A percentile compares a stretch with the other conserved stretches of the same genome.
These are phyloP conservation scores for Cordyceps cateniannulata DNA, from an alignment of 2,329 filamentous ascomycete genomes.

Conservation along the genomic window DNA sequence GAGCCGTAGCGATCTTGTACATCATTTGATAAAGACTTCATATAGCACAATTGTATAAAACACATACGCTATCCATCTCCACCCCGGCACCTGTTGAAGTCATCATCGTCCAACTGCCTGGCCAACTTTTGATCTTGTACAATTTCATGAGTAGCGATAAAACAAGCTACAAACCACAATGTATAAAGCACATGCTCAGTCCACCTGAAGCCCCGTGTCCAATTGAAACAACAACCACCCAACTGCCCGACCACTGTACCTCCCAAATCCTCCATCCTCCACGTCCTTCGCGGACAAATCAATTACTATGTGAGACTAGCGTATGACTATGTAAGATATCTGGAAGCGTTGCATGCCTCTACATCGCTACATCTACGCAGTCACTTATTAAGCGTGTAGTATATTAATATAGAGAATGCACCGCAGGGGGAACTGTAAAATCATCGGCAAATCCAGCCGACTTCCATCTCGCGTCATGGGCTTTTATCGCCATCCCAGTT, in stretches of 20 bases:
- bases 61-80: neutral
- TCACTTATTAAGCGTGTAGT: constrained; percentile 12
- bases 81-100: neutral
- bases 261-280: neutral
- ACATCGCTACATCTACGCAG: constrained; percentile 6
- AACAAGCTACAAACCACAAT: neutral
- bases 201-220: neutral
- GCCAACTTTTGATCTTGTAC: neutral
- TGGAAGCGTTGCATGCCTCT: neutral
- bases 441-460: constrained; percentile 14
- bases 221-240: neutral
- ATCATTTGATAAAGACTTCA: neutral
- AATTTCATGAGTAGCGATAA: too few species aligned
- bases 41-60: neutral
- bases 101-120: neutral
- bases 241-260: neutral
- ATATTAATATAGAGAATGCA: constrained; percentile 12
- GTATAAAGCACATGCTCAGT: neutral
- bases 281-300: neutral
- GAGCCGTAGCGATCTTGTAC: neutral
- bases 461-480: constrained; percentile 14
- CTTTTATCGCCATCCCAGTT: constrained; percentile 15
- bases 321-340: neutral
- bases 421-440: constrained; percentile 11
- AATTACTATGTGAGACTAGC: constrained; percentile 4